phyloP scores from a whole-genome alignment of 805 yeast genomes.

The Metschnikowia picachoensis region DNA sequence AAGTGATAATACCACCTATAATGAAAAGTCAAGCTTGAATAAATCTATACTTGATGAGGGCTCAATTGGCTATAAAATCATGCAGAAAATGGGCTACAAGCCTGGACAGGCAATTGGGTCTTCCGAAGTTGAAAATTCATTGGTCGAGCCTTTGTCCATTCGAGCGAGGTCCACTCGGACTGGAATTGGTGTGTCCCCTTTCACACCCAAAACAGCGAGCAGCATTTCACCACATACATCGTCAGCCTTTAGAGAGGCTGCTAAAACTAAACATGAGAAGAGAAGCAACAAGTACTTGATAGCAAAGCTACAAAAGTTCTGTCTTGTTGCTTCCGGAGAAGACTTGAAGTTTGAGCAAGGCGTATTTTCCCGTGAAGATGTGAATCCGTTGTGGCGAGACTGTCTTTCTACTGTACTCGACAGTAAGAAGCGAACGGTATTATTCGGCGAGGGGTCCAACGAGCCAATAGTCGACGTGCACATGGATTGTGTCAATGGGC shows the following conservation, averaged over 20 bases:
- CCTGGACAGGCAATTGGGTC: conserved; percentile 45
- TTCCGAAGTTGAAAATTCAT: conserved; percentile 15
- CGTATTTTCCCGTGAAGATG: conserved; percentile 22
- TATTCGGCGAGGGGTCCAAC: conserved; percentile 1
- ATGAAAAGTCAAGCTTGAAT: conserved; percentile 5
- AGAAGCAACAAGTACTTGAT: conserved; percentile 10
- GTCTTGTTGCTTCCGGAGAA: conserved; percentile 42
- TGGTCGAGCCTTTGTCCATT: conserved; percentile 30
- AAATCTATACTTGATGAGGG: conserved; percentile 12
- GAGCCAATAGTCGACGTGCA: neutral
- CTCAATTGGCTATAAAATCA: conserved; percentile 44
- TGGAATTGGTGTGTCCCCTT: conserved; percentile 22
- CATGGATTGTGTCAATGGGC: neutral
- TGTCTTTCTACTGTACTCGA: conserved; percentile 7
- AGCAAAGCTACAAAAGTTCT: conserved; percentile 35
- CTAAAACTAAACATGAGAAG: conserved; percentile 2
- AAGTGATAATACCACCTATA: neutral
- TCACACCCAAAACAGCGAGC: conserved; percentile 1
- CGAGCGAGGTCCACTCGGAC: conserved; percentile 15
- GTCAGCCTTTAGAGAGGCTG: neutral
- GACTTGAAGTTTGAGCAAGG: conserved; percentile 22
- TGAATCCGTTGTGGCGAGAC: conserved; percentile 43
- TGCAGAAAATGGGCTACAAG: conserved; percentile 58
- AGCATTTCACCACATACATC: neutral
- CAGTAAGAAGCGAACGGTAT: neutral